A percentile compares a stretch with the other conserved stretches of the same genome.
Conservation (phyloP, 2,329 filamentous ascomycete genomes). For the Calonectria montana region DNA sequence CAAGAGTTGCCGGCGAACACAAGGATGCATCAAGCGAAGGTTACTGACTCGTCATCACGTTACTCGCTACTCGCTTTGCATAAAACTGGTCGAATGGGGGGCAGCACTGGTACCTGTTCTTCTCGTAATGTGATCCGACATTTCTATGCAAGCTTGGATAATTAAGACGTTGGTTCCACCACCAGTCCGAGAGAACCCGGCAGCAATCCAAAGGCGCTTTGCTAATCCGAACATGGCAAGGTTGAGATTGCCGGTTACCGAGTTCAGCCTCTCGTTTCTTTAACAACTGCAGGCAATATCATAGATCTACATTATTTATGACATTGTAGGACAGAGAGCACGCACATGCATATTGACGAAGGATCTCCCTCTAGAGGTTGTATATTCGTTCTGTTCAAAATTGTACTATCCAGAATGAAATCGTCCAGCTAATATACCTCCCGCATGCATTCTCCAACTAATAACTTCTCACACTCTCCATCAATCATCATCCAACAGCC, state of each 20-base stretch:
- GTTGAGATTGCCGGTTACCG: background rate
- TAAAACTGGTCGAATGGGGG: background rate
- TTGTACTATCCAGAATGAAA: background rate
- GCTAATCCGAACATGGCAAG: background rate
- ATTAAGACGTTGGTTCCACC: background rate
- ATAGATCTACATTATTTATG: background rate
- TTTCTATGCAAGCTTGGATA: background rate
- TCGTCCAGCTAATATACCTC: background rate
- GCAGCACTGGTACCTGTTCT: background rate
- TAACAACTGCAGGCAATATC: background rate
- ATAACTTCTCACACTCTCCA: background rate
- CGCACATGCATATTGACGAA: background rate
- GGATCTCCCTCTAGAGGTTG: background rate
- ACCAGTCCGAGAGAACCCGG: conserved; percentile 4
- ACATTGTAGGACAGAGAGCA: background rate
- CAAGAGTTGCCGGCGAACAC: background rate
- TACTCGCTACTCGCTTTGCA: background rate
- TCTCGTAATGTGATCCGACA: background rate
- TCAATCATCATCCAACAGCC: background rate
- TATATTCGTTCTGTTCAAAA: conserved; percentile 2
- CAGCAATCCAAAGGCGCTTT: background rate
- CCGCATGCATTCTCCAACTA: background rate
- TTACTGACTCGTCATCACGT: background rate
- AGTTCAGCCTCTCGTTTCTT: background rate
- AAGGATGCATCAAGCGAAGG: background rate